phyloP scores from a whole-genome alignment of 192 early-diverging fungal genomes.

The Umbelopsis sp. region DNA sequence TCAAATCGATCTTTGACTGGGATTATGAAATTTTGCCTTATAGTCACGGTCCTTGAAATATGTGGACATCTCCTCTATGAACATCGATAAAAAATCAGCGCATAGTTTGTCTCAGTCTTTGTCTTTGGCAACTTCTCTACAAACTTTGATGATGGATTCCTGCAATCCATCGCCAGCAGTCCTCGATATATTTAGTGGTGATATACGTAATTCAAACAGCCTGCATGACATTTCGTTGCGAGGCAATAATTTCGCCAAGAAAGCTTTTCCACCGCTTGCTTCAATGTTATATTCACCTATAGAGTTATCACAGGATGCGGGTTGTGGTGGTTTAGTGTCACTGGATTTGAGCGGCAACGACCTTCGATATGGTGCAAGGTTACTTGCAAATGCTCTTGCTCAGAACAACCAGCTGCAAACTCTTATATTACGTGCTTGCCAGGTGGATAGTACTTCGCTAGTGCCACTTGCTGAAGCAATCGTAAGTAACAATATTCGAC shows the following conservation, averaged over 20 bases:
- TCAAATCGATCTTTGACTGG: neutral
- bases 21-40: neutral
- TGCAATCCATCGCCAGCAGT: constrained; percentile 6
- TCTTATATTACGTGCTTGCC: neutral
- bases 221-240: constrained; percentile 5
- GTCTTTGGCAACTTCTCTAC: constrained; percentile 1
- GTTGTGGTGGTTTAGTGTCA: neutral
- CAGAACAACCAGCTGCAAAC: constrained; percentile 9
- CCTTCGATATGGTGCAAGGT: neutral
- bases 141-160: constrained; percentile 22
- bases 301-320: neutral
- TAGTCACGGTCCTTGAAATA: constrained; percentile 64
- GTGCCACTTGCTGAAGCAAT: constrained; percentile 7
- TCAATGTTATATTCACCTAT: neutral
- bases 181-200: neutral
- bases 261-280: neutral
- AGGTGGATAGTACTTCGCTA: neutral
- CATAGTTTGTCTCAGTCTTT: neutral
- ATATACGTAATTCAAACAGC: neutral
- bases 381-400: neutral
- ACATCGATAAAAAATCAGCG: constrained; percentile 67
- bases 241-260: neutral
- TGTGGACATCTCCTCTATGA: constrained; percentile 72
- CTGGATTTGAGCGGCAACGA: constrained; percentile 3
- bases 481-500: neutral